Conservation (phyloP, 306 rosid species). For the Astragalus membranaceus region DNA sequence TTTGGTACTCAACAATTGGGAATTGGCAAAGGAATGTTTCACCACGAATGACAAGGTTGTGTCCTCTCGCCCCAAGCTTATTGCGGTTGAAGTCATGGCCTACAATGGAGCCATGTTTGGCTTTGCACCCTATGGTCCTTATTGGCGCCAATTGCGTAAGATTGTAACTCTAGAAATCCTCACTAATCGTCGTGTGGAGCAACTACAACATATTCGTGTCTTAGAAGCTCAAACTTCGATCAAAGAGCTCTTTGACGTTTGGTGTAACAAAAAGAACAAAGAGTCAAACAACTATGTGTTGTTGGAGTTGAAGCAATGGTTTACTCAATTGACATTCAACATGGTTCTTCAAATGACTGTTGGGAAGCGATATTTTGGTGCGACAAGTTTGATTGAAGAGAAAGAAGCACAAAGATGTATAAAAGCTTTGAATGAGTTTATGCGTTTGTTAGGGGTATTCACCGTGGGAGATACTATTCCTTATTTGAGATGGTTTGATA, state of each 20-base stretch:
- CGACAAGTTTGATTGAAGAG: neutral
- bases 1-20: too few species aligned
- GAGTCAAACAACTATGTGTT: neutral
- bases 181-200: too few species aligned
- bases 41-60: too few species aligned
- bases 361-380: conserved; percentile 11
- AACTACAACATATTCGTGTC: too few species aligned
- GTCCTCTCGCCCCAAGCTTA: too few species aligned
- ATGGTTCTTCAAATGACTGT: neutral
- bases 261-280: neutral
- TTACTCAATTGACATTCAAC: neutral
- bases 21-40: too few species aligned
- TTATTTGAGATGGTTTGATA: conserved; percentile 15
- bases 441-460: neutral
- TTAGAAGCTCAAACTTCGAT: too few species aligned
- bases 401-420: neutral
- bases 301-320: conserved; percentile 26
- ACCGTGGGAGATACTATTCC: conserved; percentile 18
- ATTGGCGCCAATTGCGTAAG: too few species aligned
- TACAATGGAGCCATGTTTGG: too few species aligned
- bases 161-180: too few species aligned
- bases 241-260: neutral
- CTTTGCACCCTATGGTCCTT: too few species aligned
- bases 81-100: too few species aligned
- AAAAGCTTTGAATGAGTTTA: neutral